Evolutionary conservation across 202 grass and related monocot genomes (phyloP).

Genomic region (Setaria viridis): DNA sequence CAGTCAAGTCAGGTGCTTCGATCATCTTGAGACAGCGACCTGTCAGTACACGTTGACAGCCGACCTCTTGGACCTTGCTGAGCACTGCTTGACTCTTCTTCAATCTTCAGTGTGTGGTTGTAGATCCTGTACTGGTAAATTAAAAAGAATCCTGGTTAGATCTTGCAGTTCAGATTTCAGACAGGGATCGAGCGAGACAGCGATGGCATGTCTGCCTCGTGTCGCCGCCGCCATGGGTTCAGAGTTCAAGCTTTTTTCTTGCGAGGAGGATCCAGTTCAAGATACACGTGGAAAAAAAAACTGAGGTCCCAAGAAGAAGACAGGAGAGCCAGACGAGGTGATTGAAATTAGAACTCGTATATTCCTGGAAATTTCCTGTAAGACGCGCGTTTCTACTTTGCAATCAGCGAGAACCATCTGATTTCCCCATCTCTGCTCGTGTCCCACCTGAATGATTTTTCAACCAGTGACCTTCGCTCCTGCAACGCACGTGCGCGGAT

Average conservation of each 20-base stretch:
- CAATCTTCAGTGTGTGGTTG: not conserved
- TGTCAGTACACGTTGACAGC: not conserved
- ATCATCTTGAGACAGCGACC: not conserved
- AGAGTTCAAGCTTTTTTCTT: no score
- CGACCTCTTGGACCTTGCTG: not conserved
- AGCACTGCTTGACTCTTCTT: not conserved
- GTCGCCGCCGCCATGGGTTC: not conserved
- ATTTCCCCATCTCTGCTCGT: no score
- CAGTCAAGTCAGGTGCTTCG: not conserved
- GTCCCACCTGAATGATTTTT: no score
- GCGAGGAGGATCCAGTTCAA: no score
- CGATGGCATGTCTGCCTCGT: not conserved
- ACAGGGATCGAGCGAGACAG: not conserved
- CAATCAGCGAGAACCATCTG: no score
- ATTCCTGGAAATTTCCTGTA: no score
- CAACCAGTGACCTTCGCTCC: no score
- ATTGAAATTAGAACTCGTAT: no score
- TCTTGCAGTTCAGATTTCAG: not conserved
- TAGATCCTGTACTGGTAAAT: no score
- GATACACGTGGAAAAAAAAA: not conserved
- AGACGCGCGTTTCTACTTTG: no score
- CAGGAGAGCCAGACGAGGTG: no score
- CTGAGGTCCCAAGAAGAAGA: not conserved
- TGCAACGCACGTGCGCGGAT: no score
- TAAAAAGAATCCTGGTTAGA: not conserved